Percentiles rank a stretch among this genome's conserved stretches.
phyloP scores from a whole-genome alignment of 257 asterid genomes.

The Solanum sejunctum region DNA sequence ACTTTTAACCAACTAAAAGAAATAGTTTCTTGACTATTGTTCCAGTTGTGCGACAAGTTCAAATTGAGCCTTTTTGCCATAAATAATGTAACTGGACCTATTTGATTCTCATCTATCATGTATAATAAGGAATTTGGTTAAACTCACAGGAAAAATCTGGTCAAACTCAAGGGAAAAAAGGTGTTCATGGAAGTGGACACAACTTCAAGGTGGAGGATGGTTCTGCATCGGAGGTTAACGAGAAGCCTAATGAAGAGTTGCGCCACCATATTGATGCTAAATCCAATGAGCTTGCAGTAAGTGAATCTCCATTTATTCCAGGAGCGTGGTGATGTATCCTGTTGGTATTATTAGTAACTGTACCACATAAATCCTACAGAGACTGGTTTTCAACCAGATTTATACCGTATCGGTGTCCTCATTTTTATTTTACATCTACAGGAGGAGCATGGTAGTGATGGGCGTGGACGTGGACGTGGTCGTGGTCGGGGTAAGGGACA shows the following conservation, averaged over 20 bases:
- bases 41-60: neutral
- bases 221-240: constrained; percentile 19
- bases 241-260: constrained; percentile 12
- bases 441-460: constrained; percentile 29
- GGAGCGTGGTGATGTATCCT: neutral
- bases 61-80: neutral
- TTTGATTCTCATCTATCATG: neutral
- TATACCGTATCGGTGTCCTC: neutral
- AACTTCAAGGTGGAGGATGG: constrained; percentile 38
- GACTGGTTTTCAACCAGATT: neutral
- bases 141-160: constrained; percentile 35
- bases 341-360: neutral
- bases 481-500: constrained; percentile 31
- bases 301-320: neutral
- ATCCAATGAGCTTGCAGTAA: constrained; percentile 38
- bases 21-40: neutral
- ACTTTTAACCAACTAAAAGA: neutral
- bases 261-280: constrained; percentile 22
- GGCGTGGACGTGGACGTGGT: constrained; percentile 14
- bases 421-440: neutral
- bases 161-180: constrained; percentile 39
- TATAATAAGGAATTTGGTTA: neutral
- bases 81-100: neutral
- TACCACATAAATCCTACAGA: neutral
- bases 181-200: constrained; percentile 39